Base-by-base conservation (phyloP, 345 rosid genomes). In the Aquilaria yunnanensis region DNA sequence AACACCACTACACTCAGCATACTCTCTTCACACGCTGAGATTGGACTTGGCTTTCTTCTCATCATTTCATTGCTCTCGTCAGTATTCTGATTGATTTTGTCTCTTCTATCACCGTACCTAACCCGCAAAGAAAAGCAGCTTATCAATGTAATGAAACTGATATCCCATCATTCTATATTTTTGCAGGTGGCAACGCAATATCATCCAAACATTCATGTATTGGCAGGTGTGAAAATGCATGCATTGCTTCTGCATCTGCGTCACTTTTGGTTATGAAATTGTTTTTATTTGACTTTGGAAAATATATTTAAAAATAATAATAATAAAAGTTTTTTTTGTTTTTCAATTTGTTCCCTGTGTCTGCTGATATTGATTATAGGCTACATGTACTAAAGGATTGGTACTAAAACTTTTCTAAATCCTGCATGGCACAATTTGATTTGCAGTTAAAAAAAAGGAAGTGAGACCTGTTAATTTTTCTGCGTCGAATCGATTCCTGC, bases 151-250 rank as follows among this genome's bases (percentile, higher is more conserved):
- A 52, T 16, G 65, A 31, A 23, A 55, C 45, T 59, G 32, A 59
- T 66, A 43, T 30, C 10, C 32, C 7, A 16, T 37, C 50, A 57
- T 41, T 51, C 47, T 70, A 45, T 43, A 23, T 57, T 10, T n/a
- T 2, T 79, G 71, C 85, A 94, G 97, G 79, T 95, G 97, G 97
- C 96, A 95, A 76, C 94, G 96, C 60, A 91, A 95, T 82, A 80
- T 95, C 53, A 85, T 95, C 70, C 99, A 88, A 70, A 80, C 96
- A n/a, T 90, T 95, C 75, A 91, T 95, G 96, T 91, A 85, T 66
- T 95, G 99, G 99, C 99, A 94, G 99, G 99, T 94, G 59, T 11
- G 74, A 43, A 61, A 29, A 56, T 34, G 3, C 33, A 12, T 14
- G 51, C 43, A 37, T 12, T 14, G 57, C 33, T 49, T 34, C 14